These are phyloP conservation scores for Blepharisma japonicum DNA, from an alignment of 73 alveolate species.

Conservation along the genomic window DNA sequence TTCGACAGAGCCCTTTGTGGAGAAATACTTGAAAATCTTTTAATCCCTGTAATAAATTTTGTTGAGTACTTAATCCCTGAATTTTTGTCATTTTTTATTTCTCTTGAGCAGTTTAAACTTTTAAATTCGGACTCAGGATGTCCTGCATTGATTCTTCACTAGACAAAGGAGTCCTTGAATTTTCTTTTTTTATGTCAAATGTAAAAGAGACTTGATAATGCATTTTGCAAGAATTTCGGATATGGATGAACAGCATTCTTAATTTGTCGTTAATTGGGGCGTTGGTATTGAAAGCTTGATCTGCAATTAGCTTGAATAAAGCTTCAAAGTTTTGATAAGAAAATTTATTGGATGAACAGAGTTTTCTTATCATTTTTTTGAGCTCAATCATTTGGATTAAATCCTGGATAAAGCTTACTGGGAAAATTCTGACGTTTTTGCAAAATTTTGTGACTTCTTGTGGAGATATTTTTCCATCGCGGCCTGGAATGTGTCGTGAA, in stretches of 20 bases:
- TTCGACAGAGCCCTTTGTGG: too few species aligned
- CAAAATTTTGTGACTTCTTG: constrained; percentile 11
- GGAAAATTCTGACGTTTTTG: constrained; percentile 20
- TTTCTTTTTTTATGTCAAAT: too few species aligned
- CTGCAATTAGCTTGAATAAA: neutral
- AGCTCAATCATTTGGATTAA: neutral
- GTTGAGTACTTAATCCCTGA: too few species aligned
- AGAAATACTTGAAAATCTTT: too few species aligned
- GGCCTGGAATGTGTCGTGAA: neutral
- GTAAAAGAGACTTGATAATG: constrained; percentile 27
- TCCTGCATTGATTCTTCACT: too few species aligned
- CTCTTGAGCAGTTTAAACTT: too few species aligned
- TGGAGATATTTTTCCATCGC: constrained; percentile 5
- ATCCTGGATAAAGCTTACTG: constrained; percentile 9
- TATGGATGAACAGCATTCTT: constrained; percentile 22
- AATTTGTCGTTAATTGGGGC: constrained; percentile 13
- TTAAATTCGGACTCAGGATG: too few species aligned
- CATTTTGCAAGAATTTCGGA: constrained; percentile 26
- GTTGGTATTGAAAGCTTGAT: constrained; percentile 17
- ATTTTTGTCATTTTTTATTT: too few species aligned
- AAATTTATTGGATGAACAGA: neutral
- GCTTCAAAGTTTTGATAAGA: neutral
- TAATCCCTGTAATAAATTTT: too few species aligned
- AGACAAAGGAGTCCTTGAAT: too few species aligned
- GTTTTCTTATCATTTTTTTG: neutral